Conservation (phyloP, 371 early-diverging fungal species). For the Mucor plumbeus region DNA sequence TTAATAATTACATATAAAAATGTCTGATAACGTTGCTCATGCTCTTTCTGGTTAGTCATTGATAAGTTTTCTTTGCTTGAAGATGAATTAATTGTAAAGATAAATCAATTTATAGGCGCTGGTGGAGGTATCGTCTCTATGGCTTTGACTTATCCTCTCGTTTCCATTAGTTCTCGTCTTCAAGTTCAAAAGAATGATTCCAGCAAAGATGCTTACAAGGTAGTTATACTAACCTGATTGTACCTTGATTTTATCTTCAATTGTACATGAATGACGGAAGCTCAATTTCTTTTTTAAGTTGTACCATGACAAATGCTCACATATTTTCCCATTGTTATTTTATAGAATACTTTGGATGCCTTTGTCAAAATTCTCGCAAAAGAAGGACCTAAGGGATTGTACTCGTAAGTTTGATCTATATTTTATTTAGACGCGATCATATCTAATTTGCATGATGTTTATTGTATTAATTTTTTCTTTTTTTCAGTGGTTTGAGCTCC, state of each 20-base stretch:
- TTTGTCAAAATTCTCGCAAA: slow-evolving; percentile 84
- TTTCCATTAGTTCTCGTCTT: slow-evolving; percentile 88
- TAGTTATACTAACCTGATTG: slow-evolving; percentile 19
- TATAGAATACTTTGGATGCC: slow-evolving; percentile 74
- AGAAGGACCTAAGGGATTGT: slow-evolving; percentile 91
- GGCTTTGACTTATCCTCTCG: slow-evolving; percentile 94
- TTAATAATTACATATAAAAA: slow-evolving; percentile 32
- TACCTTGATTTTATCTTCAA: background rate
- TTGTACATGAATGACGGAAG: slow-evolving; percentile 8
- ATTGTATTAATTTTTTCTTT: slow-evolving; percentile 4
- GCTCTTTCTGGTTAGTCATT: slow-evolving; percentile 76
- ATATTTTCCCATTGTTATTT: background rate
- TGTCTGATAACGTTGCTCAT: slow-evolving; percentile 95
- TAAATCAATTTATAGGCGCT: slow-evolving; percentile 67
- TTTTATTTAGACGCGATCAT: background rate
- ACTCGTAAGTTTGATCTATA: slow-evolving; percentile 69
- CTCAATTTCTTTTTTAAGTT: slow-evolving; percentile 2
- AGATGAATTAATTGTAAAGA: background rate
- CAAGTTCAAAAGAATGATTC: slow-evolving; percentile 83
- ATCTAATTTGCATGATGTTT: background rate
- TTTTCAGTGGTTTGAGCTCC: slow-evolving; percentile 86
- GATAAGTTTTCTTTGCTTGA: background rate
- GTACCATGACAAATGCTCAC: background rate
- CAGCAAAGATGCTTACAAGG: slow-evolving; percentile 69
- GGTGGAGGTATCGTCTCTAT: slow-evolving; percentile 95